Evolutionary conservation across 805 yeast species (phyloP).

Genomic region (Saccharomyces kudriavzevii): DNA sequence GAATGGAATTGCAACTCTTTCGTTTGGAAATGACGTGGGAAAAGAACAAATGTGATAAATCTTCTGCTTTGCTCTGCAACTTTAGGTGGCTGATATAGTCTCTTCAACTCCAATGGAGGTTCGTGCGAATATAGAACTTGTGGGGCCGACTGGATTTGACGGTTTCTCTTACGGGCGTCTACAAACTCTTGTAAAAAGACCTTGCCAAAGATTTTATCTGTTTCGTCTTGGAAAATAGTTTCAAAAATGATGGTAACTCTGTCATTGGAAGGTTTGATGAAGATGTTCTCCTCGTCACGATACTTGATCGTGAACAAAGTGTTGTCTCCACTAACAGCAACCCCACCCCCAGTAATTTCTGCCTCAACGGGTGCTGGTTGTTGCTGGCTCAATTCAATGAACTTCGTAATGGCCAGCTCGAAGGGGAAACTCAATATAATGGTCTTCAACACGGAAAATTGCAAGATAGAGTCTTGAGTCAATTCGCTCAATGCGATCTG

Average conservation of each 20-base stretch:
- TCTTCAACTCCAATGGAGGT: conserved; percentile 82
- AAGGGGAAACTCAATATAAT: conserved; percentile 90
- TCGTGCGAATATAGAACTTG: conserved; percentile 91
- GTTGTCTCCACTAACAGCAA: conserved; percentile 17
- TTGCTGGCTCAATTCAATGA: conserved; percentile 50
- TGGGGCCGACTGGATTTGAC: conserved; percentile 96
- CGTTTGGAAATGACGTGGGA: conserved; percentile 85
- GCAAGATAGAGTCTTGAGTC: conserved; percentile 45
- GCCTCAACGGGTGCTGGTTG: conserved; percentile 24
- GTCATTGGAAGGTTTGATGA: conserved; percentile 84
- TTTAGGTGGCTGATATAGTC: conserved; percentile 7
- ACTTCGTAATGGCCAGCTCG: conserved; percentile 73
- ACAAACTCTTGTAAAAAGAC: conserved; percentile 90
- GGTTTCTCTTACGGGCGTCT: conserved; percentile 86
- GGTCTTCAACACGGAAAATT: conserved; percentile 71
- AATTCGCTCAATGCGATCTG: conserved; percentile 57
- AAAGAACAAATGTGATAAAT: conserved; percentile 62
- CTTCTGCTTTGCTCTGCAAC: conserved; percentile 34
- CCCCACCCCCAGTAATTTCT: conserved; percentile 16
- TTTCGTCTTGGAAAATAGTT: conserved; percentile 91
- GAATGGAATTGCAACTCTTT: conserved; percentile 27
- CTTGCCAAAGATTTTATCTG: conserved; percentile 85
- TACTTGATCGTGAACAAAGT: conserved; percentile 48
- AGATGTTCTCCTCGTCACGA: conserved; percentile 89
- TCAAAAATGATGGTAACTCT: conserved; percentile 95